A percentile compares a stretch with the other conserved stretches of the same genome.
Evolutionary conservation across 2,329 filamentous ascomycete genomes (phyloP).

Genomic region (Nothomitra cinnamomea): DNA sequence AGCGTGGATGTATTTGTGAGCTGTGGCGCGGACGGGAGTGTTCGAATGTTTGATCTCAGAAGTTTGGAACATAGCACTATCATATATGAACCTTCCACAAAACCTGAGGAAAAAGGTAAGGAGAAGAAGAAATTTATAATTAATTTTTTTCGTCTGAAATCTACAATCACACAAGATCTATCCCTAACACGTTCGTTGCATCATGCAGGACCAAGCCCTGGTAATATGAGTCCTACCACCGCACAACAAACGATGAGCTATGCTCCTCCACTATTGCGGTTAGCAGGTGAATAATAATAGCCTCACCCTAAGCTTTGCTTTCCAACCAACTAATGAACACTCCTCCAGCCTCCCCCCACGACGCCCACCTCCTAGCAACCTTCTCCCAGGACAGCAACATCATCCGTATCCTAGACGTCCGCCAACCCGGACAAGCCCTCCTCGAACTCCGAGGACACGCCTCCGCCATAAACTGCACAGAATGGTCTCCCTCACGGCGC

Average conservation of each 20-base stretch:
- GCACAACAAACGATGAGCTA: constrained; percentile 62
- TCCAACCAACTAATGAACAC: background rate
- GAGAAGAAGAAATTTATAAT: no score
- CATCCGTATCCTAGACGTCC: constrained; percentile 87
- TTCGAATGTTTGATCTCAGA: constrained; percentile 94
- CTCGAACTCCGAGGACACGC: constrained; percentile 83
- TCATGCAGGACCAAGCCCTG: constrained; percentile 27
- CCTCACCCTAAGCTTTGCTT: background rate
- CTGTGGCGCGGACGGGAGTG: constrained; percentile 92
- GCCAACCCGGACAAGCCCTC: constrained; percentile 87
- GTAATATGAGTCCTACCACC: constrained; percentile 51
- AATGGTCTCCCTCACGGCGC: constrained; percentile 80
- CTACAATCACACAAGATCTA: constrained; percentile 6
- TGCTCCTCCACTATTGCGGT: constrained; percentile 36
- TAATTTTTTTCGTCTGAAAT: constrained; percentile 4
- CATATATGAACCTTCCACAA: constrained; percentile 92
- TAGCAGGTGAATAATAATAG: constrained; percentile 21
- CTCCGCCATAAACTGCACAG: constrained; percentile 75
- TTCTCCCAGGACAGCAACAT: constrained; percentile 87
- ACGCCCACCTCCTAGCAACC: constrained; percentile 89
- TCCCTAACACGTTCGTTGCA: no score
- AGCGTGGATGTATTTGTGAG: constrained; percentile 98
- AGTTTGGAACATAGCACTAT: constrained; percentile 97
- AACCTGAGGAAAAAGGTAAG: constrained; percentile 47
- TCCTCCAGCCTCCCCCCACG: constrained; percentile 64